These are phyloP conservation scores for Cryptococcus sp. DNA, from an alignment of 1,284 basidiomycete genomes.

Conservation along the genomic window DNA sequence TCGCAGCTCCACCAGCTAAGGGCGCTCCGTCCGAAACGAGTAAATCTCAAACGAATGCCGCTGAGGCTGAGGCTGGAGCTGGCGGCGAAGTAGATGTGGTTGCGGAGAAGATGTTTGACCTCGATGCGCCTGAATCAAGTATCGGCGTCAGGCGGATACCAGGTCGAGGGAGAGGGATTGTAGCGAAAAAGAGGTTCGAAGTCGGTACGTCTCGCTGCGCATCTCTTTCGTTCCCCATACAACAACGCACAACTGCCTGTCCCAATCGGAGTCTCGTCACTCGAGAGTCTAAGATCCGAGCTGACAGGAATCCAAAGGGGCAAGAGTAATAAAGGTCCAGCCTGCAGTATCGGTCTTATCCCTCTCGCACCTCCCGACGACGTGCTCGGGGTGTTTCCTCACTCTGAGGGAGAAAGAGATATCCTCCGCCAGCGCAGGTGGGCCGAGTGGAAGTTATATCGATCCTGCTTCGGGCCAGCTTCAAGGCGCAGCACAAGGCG, in stretches of 20 bases:
- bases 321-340: slow-evolving; percentile 60
- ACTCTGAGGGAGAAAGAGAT: slow-evolving; percentile 35
- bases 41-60: no score
- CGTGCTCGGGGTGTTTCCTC: slow-evolving; percentile 70
- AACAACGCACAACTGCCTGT: background rate
- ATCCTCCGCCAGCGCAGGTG: slow-evolving; percentile 2
- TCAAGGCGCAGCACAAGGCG: background rate
- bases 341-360: slow-evolving; percentile 71
- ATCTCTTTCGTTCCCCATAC: background rate
- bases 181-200: slow-evolving; percentile 18
- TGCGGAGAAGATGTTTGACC: slow-evolving; percentile 4
- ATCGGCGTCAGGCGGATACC: slow-evolving; percentile 26
- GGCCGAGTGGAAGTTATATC: background rate
- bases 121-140: slow-evolving; percentile 10
- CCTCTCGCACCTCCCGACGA: slow-evolving; percentile 61
- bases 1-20: no score
- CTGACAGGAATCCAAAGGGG: slow-evolving; percentile 57
- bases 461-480: background rate
- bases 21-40: no score
- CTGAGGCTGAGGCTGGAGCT: background rate
- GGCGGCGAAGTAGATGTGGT: slow-evolving; percentile 2
- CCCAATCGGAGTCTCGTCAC: background rate
- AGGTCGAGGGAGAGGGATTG: slow-evolving; percentile 40
- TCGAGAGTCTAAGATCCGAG: background rate
- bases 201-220: slow-evolving; percentile 22